Percentiles rank a stretch among this genome's conserved stretches.
Evolutionary conservation across 164 flowering plant genomes (phyloP).

Genomic region (Chloranthus sessilifolius): DNA sequence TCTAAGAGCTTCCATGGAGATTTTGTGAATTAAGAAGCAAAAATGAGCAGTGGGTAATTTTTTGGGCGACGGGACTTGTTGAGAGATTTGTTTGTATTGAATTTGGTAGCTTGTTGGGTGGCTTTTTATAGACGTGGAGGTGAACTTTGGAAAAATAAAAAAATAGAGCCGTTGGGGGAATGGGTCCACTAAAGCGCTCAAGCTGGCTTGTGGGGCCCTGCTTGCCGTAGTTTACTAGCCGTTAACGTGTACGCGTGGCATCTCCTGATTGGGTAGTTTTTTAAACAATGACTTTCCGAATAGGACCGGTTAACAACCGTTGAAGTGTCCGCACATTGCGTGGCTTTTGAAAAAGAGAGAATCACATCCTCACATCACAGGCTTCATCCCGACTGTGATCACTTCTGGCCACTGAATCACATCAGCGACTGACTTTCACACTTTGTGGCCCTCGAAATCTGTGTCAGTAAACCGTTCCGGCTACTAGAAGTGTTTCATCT

Average conservation of each 20-base stretch:
- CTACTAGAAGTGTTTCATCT: too few species aligned
- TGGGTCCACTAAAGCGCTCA: neutral
- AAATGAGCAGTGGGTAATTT: neutral
- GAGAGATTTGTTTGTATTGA: neutral
- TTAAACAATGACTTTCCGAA: neutral
- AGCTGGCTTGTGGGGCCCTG: neutral
- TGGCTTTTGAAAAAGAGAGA: neutral
- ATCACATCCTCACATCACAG: too few species aligned
- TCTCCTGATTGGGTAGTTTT: neutral
- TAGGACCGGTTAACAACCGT: neutral
- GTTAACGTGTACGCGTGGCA: neutral
- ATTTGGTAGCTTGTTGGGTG: neutral
- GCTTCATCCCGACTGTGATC: too few species aligned
- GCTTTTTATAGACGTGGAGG: neutral
- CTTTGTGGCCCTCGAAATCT: too few species aligned
- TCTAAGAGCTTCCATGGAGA: neutral
- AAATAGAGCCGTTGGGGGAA: neutral
- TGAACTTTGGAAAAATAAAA: neutral
- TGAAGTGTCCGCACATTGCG: neutral
- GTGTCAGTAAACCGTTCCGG: too few species aligned
- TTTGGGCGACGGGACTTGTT: neutral
- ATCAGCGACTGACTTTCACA: too few species aligned
- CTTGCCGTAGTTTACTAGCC: slow-evolving; percentile 1
- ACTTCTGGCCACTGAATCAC: too few species aligned
- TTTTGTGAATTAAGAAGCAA: neutral